Base-by-base conservation (phyloP, 2,329 filamentous ascomycete species). In the Apiospora rasikravindrae region DNA sequence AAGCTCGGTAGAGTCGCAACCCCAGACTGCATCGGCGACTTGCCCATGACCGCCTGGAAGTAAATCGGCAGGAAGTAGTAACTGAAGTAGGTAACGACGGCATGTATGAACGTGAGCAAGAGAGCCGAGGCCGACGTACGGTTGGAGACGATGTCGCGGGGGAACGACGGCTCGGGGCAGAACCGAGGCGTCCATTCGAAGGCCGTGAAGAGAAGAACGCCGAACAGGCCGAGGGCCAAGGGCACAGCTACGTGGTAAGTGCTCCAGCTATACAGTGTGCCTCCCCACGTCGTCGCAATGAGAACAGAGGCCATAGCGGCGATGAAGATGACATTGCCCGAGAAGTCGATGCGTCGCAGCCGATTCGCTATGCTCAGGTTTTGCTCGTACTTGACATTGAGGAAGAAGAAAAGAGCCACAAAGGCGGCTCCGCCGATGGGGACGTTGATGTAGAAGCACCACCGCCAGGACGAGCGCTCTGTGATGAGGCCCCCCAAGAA, bases 101-200 rank as follows among this genome's bases (percentile, higher is more conserved):
- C 77, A 42, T 82, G 78, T 4, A 85, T 64, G 66, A 84, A 82
- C 3, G 79, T 81, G 11, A 80, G 69, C 1, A 77, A 51, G 64
- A 81, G 82, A 3, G 75, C 78, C 4, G 77, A 72, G 1, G 73
- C 61, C 0, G 73, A 77, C 4, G 84, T 86, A 5, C 82, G 79
- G 73, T 84, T 86, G 1, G 75, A 75, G 78, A 87, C 86, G 29
- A 86, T 77, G 10, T 77, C 76, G 1, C 80, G 77, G 0, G 85
- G 85, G 72, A 87, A 82, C 37, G 82, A 80, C 0, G 79, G 75
- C 68, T 82, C 76, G 2, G 22, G 51, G 13, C 70, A 71, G 57
- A 74, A 42, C 26, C 42, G 69, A 33, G 42, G 44, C 44, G 77
- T 76, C 24, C 74, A 73, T 71, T 84, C 80, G 74, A 78, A 83